Evolutionary conservation across 2,329 filamentous ascomycete species (phyloP), one percentile per base, ranked within the genome.

Genomic region (Aspergillus fructus): DNA sequence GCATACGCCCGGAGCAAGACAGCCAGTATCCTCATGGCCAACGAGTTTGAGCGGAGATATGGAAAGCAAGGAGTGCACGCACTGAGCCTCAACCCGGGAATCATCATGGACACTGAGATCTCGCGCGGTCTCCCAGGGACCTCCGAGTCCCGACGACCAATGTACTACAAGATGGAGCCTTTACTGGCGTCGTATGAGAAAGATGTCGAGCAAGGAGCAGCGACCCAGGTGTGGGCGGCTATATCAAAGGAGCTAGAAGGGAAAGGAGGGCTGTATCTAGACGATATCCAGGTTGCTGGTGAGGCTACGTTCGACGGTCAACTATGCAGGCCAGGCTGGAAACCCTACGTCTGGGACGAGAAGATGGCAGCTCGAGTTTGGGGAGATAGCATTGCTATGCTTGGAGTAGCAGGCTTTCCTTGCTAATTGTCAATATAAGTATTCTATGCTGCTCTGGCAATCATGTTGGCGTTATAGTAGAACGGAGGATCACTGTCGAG

Each of bases 21-120:
- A 1, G 81, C 82, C 13, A 83, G 81, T 58, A 76, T 84, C 19
- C 80, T 75, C 60, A 77, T 80, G 52, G 77, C 81, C 2, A 82
- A 79, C 59, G 74, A 82, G 53, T 73, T 85, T 23, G 81, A 84
- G 42, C 74, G 81, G 0, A 73, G 73, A 0, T 84, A 82, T 60
- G 79, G 76, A 2, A 21, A 66, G 0, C 63, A 69, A 4, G 76
- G 78, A 2, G 60, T 85, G 0, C 79, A 81, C 53, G 79, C 73
- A 0, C 67, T 70, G 19, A 74, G 73, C 13, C 57, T 82, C 5
- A 78, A 82, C 56, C 83, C 82, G 0, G 81, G 83, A 2, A 33
- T 49, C 13, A 50, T 60, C 19, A 37, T 37, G 33, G 49, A 37
- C 33, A 57, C 40, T 5, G 39, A 50, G 0, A 24, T 49, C 4